Percentiles rank a stretch among this genome's conserved stretches.
Conservation (phyloP, 148 eudicot genomes). For the Chenopodium berlandieri region DNA sequence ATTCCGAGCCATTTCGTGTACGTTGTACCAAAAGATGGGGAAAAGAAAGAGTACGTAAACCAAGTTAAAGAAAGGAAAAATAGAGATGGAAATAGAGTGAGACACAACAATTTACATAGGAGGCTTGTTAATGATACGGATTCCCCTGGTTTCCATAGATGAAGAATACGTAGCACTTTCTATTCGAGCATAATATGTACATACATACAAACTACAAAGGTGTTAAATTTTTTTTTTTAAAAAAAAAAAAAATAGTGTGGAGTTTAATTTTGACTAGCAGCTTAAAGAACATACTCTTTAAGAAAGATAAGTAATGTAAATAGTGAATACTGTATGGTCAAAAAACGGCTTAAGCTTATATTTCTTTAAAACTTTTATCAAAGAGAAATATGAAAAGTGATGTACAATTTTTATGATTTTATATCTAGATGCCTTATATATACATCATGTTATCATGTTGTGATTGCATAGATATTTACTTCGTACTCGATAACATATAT, state of each 20-base stretch:
- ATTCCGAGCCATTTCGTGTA: slow-evolving; percentile 45
- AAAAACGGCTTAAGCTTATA: background rate
- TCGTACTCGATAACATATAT: too few species aligned
- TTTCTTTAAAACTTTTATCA: background rate
- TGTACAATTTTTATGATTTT: background rate
- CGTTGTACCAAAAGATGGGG: slow-evolving; percentile 35
- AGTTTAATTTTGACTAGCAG: background rate
- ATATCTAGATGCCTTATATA: too few species aligned
- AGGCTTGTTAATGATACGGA: slow-evolving; percentile 26
- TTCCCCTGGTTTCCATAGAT: slow-evolving; percentile 19
- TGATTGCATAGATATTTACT: too few species aligned
- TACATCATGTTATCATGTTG: too few species aligned
- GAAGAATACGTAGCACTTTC: background rate
- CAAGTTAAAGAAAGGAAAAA: slow-evolving; percentile 9
- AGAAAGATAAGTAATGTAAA: background rate
- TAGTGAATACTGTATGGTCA: slow-evolving; percentile 10
- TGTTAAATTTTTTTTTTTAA: too few species aligned
- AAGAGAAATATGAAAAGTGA: background rate
- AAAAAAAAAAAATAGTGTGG: too few species aligned
- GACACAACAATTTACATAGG: slow-evolving; percentile 38
- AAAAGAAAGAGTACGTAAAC: slow-evolving; percentile 12
- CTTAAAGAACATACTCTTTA: background rate
- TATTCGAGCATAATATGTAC: background rate
- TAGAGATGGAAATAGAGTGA: slow-evolving; percentile 27
- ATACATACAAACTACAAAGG: background rate